Conservation (phyloP, 306 rosid genomes). For the Coriaria nepalensis region DNA sequence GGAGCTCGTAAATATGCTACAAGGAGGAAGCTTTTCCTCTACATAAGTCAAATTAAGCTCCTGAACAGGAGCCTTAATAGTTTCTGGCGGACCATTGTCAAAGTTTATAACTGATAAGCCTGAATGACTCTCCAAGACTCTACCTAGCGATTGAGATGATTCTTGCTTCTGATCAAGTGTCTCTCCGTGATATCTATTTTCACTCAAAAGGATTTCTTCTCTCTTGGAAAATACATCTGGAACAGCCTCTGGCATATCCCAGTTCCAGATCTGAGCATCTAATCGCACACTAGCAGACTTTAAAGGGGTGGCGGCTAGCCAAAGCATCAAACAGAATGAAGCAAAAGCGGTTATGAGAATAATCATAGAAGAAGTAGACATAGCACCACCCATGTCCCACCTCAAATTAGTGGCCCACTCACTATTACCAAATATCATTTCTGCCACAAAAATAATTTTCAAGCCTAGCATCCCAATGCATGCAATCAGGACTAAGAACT, state of each 20-base stretch:
- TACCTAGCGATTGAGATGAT: slow-evolving; percentile 20
- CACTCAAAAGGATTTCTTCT: slow-evolving; percentile 26
- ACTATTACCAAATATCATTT: slow-evolving; percentile 81
- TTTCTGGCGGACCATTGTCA: slow-evolving; percentile 39
- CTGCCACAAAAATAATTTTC: slow-evolving; percentile 63
- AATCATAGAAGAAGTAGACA: slow-evolving; percentile 38
- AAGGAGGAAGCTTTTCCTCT: slow-evolving; percentile 28
- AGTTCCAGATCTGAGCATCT: slow-evolving; percentile 44
- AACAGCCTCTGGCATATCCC: slow-evolving; percentile 29
- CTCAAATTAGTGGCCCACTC: slow-evolving; percentile 71
- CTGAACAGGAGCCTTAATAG: slow-evolving; percentile 37
- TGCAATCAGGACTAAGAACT: slow-evolving; percentile 45
- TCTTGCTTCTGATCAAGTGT: slow-evolving; percentile 24
- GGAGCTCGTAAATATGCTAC: slow-evolving; percentile 21
- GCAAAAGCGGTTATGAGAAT: slow-evolving; percentile 41
- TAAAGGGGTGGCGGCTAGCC: slow-evolving; percentile 82
- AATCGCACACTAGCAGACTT: slow-evolving; percentile 47
- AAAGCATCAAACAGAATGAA: slow-evolving; percentile 61
- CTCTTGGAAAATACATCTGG: slow-evolving; percentile 14
- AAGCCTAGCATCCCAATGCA: slow-evolving; percentile 77
- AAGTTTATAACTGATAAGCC: slow-evolving; percentile 25
- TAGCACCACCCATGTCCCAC: slow-evolving; percentile 51
- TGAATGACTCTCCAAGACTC: slow-evolving; percentile 24
- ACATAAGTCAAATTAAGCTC: slow-evolving; percentile 23
- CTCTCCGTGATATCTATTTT: slow-evolving; percentile 30